Evolutionary conservation across 2,329 filamentous ascomycete genomes (phyloP).

Genomic region (Alternaria infectoria): DNA sequence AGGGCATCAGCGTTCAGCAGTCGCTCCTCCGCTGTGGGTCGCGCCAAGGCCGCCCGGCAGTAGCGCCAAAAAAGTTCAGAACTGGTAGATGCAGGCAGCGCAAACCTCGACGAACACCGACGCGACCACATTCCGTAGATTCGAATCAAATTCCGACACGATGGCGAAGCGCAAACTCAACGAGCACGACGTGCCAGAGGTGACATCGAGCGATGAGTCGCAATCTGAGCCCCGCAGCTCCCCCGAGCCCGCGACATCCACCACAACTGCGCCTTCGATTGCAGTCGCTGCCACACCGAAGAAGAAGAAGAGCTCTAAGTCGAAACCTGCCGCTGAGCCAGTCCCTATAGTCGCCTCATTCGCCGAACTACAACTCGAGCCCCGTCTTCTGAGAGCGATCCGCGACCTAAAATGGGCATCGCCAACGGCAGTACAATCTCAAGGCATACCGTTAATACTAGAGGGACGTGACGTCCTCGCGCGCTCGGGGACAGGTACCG

Average conservation of each 20-base stretch:
- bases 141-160: not conserved
- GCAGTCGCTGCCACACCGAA: not conserved
- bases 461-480: conserved; percentile 89
- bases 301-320: conserved; percentile 7
- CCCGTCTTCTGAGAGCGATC: conserved; percentile 84
- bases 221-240: conserved; percentile 21
- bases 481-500: conserved; percentile 92
- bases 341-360: conserved; percentile 61
- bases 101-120: conserved; percentile 5
- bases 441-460: conserved; percentile 85
- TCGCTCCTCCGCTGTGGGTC: conserved; percentile 18
- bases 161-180: conserved; percentile 57
- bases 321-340: not conserved
- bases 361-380: conserved; percentile 77
- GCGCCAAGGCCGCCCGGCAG: conserved; percentile 3
- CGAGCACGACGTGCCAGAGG: conserved; percentile 54
- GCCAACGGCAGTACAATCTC: conserved; percentile 87
- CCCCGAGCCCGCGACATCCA: not conserved
- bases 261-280: not conserved
- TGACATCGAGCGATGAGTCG: conserved; percentile 29
- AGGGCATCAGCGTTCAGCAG: not conserved
- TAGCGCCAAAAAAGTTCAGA: conserved; percentile 32
- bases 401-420: conserved; percentile 81
- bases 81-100: conserved; percentile 8
- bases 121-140: not conserved